Evolutionary conservation across 2,329 filamentous ascomycete genomes (phyloP), one percentile per base, ranked within the genome.

Genomic region (Colletotrichum gloeosporioides): DNA sequence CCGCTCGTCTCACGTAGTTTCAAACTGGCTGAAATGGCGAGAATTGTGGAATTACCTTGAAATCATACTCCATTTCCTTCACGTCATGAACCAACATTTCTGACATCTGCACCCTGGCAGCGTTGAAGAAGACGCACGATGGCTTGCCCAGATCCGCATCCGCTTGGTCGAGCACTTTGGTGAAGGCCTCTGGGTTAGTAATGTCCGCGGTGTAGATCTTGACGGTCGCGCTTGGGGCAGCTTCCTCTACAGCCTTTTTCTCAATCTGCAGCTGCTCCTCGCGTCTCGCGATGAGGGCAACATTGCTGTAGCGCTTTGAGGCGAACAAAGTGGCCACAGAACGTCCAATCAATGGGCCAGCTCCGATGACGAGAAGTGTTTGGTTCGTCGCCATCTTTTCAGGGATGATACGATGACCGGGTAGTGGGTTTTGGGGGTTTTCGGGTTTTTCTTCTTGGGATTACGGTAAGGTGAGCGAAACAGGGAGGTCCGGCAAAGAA

Each of bases 91-190:
- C 82, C 8, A 90, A 80, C 1, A 88, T 82, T 4, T 83, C 81
- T 29, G 84, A 86, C 1, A 85, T 83, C 8, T 83, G 83, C 2
- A 91, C 87, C 1, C 87, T 81, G 4, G 89, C 89, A 1, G 89
- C 88, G 77, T 91, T 91, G 83, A 87, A 91, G 59, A 89, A 85
- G 5, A 91, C 83, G 27, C 86, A 87, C 63, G 89, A 87, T 2
- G 90, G 81, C n/a, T 82, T 82, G 22, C 86, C 86, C 63, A 85
- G 82, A 2, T 83, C 82, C 3, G 75, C 77, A n/a, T 87, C 87
- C 6, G 88, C 83, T 49, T 88, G 81, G 8, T 83, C 79, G 6
- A 91, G 82, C 0, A 84, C 84, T 15, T 77, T 79, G 6, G 82
- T 80, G 53, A 90, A 82, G 5, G 82, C 81, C 0, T 79, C 76